These are phyloP conservation scores for Fusarium armeniacum DNA, from an alignment of 2,329 filamentous ascomycete species.

Conservation along the genomic window DNA sequence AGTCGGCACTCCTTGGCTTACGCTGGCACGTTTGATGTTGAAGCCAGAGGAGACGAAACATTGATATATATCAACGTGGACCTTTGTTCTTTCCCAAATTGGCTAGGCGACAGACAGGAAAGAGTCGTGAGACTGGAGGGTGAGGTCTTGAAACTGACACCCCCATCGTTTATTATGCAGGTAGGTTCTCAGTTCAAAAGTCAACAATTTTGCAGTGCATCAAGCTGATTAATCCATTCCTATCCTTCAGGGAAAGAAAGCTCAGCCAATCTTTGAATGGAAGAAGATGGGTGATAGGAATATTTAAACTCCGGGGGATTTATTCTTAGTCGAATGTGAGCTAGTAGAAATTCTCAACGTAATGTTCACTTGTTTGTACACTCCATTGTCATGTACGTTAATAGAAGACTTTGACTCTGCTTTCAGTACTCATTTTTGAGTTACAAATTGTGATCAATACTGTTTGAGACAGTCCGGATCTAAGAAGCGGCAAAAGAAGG, in stretches of 20 bases:
- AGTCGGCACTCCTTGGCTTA: conserved; percentile 5
- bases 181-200: neutral
- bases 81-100: conserved; percentile 6
- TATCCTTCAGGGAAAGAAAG: conserved; percentile 5
- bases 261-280: conserved; percentile 7
- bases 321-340: neutral
- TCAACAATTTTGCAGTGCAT: neutral
- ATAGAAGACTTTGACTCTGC: neutral
- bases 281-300: conserved; percentile 5
- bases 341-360: neutral
- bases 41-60: conserved; percentile 2
- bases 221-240: neutral
- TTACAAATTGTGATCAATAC: neutral
- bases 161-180: conserved; percentile 7
- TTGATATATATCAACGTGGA: conserved; percentile 6
- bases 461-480: neutral
- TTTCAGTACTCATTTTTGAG: neutral
- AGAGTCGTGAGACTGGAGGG: conserved; percentile 3
- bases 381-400: neutral
- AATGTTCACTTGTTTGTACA: neutral
- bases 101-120: conserved; percentile 6
- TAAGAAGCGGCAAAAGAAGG: neutral
- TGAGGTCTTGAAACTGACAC: conserved; percentile 8
- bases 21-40: conserved; percentile 8
- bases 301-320: neutral